Base-by-base conservation (phyloP, 2,329 filamentous ascomycete genomes). In the Neoascochyta sp. region DNA sequence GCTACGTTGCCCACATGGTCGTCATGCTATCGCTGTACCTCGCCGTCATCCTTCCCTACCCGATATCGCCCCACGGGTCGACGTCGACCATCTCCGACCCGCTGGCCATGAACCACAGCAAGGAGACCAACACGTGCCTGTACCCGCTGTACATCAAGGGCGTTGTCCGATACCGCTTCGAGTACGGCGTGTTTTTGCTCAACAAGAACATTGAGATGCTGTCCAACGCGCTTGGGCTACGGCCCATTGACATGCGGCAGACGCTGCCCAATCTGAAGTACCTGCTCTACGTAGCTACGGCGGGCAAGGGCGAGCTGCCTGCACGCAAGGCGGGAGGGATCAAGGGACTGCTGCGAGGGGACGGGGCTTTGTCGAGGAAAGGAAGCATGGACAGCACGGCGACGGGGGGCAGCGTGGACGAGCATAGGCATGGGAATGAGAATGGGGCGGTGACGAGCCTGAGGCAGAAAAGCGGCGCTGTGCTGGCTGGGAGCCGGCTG, bases 221-320 rank as follows among this genome's bases (percentile, higher is more conserved):
- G 8, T 64, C 65, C 12, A 75, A 71, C 37, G 65, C 69, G 1
- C 80, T 88, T 44, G 83, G 83, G 0, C 68, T 95, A 9, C 80
- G 82, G 25, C 81, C 94, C 1, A 75, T 95, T 41, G 92, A 98
- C 53, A 87, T 95, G 11, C 77, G 92, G 4, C 87, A 96, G 47
- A 94, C 90, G 0, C 67, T 96, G 5, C 88, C 90, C 2, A 98
- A 98, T 54, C 69, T 98, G 7, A 94, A 95, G 60, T 95, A 95
- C 50, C 68, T 96, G 10, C 69, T 96, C 2, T 95, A 93, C 50
- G 82, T 96, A 2, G 83, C 88, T 45, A 92, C 86, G 17, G 86
- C 88, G 0, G 88, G 88, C 0, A 81, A 76, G 24, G 70, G 74
- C 13, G 76, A 80, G 32, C 58, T 81, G 10, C 76, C 77, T 2